phyloP scores from a whole-genome alignment of 129 eudicot species.

The Helianthus annuus region HanXRQr2.0-SUNRISE NC_035441.2:187101879-187102378 shows the following conservation, averaged over 20 bases:
- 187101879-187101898: constrained; percentile 10
- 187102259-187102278: constrained; percentile 59
- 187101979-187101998: constrained; percentile 39
- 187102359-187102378: constrained; percentile 76
- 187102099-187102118: neutral
- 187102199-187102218: constrained; percentile 54
- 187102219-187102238: constrained; percentile 63
- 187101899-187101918: constrained; percentile 44
- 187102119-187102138: neutral
- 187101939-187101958: constrained; percentile 55
- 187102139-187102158: no score
- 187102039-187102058: constrained; percentile 47
- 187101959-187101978: constrained; percentile 66
- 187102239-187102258: constrained; percentile 65
- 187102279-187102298: constrained; percentile 69
- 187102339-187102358: constrained; percentile 71
- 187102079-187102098: constrained; percentile 50
- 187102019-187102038: constrained; percentile 57
- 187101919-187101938: constrained; percentile 71
- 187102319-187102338: constrained; percentile 46
- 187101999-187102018: constrained; percentile 61
- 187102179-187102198: constrained; percentile 65
- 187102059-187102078: constrained; percentile 67
- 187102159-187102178: constrained; percentile 67
- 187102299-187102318: constrained; percentile 74